A percentile compares a stretch with the other conserved stretches of the same genome.
Evolutionary conservation across 1,284 basidiomycete species (phyloP).

Genomic region (Erythrobasidium hasegawianum): DNA sequence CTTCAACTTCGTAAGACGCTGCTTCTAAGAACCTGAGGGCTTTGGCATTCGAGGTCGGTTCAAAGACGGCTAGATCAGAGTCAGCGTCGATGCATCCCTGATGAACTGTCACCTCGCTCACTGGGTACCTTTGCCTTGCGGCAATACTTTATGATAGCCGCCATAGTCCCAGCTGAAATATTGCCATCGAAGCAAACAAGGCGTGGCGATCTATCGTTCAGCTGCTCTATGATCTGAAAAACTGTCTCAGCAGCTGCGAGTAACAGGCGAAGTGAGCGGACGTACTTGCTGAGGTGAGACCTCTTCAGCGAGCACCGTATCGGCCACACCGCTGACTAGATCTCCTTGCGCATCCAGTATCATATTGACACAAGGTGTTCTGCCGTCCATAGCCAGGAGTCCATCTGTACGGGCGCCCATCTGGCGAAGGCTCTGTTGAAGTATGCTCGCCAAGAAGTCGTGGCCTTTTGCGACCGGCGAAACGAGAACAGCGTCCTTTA

Average conservation of each 20-base stretch:
- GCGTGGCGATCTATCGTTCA: conserved; percentile 55
- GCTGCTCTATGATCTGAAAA: conserved; percentile 49
- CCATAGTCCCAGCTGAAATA: conserved; percentile 55
- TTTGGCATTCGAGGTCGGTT: conserved; percentile 85
- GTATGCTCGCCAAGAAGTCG: conserved; percentile 9
- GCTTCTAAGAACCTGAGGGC: conserved; percentile 61
- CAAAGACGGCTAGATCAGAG: conserved; percentile 50
- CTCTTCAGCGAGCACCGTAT: conserved; percentile 71
- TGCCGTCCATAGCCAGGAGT: conserved; percentile 53
- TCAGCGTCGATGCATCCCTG: no score
- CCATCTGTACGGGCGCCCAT: conserved; percentile 19
- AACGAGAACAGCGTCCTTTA: conserved; percentile 50
- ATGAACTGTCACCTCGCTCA: no score
- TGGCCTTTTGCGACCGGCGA: conserved; percentile 49
- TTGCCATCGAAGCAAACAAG: conserved; percentile 82
- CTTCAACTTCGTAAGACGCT: conserved; percentile 44
- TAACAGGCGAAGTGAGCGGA: conserved; percentile 26
- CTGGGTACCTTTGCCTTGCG: conserved; percentile 33
- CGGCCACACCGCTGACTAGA: conserved; percentile 78
- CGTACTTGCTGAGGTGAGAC: conserved; percentile 57
- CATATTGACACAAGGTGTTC: conserved; percentile 80
- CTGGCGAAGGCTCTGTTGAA: not conserved
- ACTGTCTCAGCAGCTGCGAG: not conserved
- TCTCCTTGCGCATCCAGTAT: conserved; percentile 68
- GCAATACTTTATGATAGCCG: not conserved